These are phyloP conservation scores for Rhizopus sp. DNA, from an alignment of 371 early-diverging fungal genomes.

Conservation along the genomic window DNA sequence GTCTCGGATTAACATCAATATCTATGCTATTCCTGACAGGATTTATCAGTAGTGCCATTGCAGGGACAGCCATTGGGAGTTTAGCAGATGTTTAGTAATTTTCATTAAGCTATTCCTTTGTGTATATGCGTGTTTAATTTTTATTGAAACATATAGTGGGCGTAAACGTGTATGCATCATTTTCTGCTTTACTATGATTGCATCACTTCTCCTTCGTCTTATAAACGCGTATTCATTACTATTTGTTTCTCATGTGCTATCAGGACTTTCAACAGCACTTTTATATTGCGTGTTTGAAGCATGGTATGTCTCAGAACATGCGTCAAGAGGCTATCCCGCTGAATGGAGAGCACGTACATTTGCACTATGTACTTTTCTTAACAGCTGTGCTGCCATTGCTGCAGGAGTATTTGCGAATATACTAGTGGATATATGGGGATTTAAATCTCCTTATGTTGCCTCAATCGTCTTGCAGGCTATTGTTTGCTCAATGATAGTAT, in stretches of 20 bases:
- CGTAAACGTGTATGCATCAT: conserved; percentile 62
- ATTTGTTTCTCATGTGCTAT: conserved; percentile 64
- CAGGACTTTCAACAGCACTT: conserved; percentile 71
- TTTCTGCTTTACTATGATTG: conserved; percentile 62
- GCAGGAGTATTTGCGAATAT: conserved; percentile 70
- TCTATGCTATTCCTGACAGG: conserved; percentile 74
- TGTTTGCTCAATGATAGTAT: conserved; percentile 50
- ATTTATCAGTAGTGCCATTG: conserved; percentile 72
- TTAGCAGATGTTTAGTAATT: conserved; percentile 73
- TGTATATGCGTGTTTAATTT: background rate
- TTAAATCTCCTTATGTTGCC: conserved; percentile 64
- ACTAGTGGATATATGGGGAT: conserved; percentile 55
- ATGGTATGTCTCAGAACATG: conserved; percentile 80
- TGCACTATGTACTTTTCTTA: conserved; percentile 66
- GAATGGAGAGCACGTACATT: conserved; percentile 69
- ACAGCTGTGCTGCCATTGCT: conserved; percentile 73
- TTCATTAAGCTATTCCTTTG: background rate
- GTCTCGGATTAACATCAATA: conserved; percentile 59
- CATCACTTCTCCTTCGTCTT: conserved; percentile 61
- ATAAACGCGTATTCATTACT: conserved; percentile 53
- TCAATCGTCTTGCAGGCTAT: conserved; percentile 51
- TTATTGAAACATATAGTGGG: conserved; percentile 49
- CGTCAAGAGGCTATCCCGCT: conserved; percentile 57
- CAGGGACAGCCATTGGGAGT: conserved; percentile 74
- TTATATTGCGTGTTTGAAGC: conserved; percentile 79